Evolutionary conservation across 208 protist species (phyloP).

Genomic region (Phytomonas sp.): DNA sequence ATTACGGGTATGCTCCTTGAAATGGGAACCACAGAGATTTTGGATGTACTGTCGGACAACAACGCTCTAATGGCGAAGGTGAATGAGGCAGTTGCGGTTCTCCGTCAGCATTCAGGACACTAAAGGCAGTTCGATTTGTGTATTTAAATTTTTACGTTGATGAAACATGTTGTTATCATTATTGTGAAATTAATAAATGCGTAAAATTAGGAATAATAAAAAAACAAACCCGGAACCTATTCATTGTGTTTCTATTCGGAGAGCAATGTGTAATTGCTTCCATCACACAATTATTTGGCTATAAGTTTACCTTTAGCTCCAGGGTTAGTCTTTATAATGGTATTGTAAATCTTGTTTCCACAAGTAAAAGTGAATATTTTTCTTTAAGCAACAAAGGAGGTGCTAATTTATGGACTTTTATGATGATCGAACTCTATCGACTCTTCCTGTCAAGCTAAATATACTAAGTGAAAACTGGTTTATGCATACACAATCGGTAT

Average conservation of each 20-base stretch:
- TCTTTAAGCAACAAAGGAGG: background rate
- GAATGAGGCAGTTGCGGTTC: slow-evolving; percentile 48
- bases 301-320: background rate
- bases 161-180: background rate
- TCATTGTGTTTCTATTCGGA: background rate
- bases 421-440: background rate
- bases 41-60: slow-evolving; percentile 38
- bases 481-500: background rate
- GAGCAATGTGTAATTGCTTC: background rate
- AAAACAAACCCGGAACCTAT: background rate
- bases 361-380: background rate
- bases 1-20: slow-evolving; percentile 78
- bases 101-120: slow-evolving; percentile 32
- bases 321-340: background rate
- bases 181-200: background rate
- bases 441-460: background rate
- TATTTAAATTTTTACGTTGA: background rate
- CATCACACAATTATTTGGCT: background rate
- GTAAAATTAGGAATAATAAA: background rate
- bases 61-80: slow-evolving; percentile 46
- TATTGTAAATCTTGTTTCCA: background rate
- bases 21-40: slow-evolving; percentile 65
- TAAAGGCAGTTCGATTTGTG: background rate
- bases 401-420: background rate
- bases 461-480: background rate